A percentile compares a stretch with the other conserved stretches of the same genome.
Evolutionary conservation across 2,329 filamentous ascomycete genomes (phyloP).

Genomic region (Aureobasidium sp.): DNA sequence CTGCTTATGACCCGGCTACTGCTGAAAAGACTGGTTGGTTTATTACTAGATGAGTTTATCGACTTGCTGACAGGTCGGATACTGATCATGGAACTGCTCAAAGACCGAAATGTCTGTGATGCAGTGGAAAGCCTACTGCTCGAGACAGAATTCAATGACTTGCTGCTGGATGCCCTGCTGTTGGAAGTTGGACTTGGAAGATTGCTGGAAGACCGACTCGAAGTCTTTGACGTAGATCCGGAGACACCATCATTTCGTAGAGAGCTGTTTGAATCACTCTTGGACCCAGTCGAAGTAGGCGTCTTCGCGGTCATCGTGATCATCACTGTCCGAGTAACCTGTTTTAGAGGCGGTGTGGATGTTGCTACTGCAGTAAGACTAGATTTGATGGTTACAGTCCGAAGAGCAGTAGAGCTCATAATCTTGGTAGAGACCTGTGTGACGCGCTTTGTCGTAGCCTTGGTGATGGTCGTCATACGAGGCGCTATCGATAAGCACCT

Average conservation of each 20-base stretch:
- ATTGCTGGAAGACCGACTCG: not conserved
- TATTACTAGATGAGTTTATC: not conserved
- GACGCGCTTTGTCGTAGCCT: not conserved
- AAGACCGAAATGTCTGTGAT: not conserved
- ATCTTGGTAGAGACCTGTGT: not conserved
- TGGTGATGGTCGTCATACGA: not conserved
- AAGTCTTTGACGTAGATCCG: not conserved
- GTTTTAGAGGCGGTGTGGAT: not conserved
- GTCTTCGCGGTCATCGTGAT: not conserved
- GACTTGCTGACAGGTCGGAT: not conserved
- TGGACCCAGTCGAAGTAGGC: not conserved
- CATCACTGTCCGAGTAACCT: not conserved
- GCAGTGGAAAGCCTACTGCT: not conserved
- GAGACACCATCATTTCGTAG: not conserved
- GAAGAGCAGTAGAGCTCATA: not conserved
- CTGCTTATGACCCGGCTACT: not conserved
- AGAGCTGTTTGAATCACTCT: not conserved
- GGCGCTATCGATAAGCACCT: not conserved
- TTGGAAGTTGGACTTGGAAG: not conserved
- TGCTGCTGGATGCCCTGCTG: not conserved
- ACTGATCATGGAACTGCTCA: not conserved
- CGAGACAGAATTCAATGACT: not conserved
- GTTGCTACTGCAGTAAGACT: not conserved
- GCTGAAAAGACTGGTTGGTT: not conserved
- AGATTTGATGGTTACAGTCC: not conserved